phyloP scores from a whole-genome alignment of 371 early-diverging fungal genomes.

The Coemansia linderi region DNA sequence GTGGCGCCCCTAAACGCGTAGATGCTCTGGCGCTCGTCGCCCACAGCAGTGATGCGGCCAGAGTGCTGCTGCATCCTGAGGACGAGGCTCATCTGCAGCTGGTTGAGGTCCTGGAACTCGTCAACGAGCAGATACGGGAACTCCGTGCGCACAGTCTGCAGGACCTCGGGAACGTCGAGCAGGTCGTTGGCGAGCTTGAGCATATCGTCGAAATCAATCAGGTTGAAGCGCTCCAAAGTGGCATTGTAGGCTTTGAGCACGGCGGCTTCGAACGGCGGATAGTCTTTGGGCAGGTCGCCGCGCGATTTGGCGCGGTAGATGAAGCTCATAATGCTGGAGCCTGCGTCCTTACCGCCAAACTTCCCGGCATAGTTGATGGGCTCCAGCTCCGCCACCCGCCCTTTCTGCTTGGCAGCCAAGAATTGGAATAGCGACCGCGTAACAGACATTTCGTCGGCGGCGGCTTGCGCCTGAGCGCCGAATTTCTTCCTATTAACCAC shows the following conservation, averaged over 20 bases:
- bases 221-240: constrained; percentile 18
- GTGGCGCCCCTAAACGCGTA: constrained; percentile 67
- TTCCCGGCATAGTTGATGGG: background rate
- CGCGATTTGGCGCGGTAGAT: constrained; percentile 54
- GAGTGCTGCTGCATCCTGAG: constrained; percentile 40
- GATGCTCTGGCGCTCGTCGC: constrained; percentile 68
- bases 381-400: constrained; percentile 5
- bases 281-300: constrained; percentile 48
- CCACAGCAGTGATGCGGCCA: constrained; percentile 62
- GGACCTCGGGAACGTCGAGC: constrained; percentile 39
- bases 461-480: constrained; percentile 13
- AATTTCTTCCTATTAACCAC: constrained; percentile 8
- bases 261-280: constrained; percentile 40
- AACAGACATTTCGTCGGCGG: constrained; percentile 10
- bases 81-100: constrained; percentile 62
- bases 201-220: constrained; percentile 67
- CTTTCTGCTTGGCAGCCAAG: constrained; percentile 8
- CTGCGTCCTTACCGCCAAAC: constrained; percentile 24
- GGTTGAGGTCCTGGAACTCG: constrained; percentile 72
- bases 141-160: constrained; percentile 26
- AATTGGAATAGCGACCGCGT: constrained; percentile 27
- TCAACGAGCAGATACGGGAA: constrained; percentile 61
- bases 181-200: constrained; percentile 53
- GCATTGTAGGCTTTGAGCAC: constrained; percentile 36
- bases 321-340: constrained; percentile 30